Evolutionary conservation across 2,329 filamentous ascomycete species (phyloP).

Genomic region (Colletotrichum somersetense): DNA sequence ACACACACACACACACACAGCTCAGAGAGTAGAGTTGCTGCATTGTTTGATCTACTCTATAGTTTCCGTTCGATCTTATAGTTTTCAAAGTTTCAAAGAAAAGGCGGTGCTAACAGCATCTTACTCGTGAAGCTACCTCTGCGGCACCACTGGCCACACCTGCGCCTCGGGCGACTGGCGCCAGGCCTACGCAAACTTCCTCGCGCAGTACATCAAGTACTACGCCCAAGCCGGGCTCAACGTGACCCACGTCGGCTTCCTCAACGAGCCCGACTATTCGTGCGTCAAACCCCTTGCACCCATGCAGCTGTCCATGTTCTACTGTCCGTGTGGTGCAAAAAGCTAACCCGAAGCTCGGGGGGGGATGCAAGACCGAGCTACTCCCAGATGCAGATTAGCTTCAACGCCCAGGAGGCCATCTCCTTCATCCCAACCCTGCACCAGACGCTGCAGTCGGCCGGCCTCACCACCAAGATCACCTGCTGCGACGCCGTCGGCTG

Average conservation of each 20-base stretch:
- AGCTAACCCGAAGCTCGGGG: slow-evolving; percentile 17
- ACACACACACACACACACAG: too few relatives aligned
- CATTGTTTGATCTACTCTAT: not conserved
- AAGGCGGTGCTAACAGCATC: not conserved
- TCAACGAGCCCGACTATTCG: slow-evolving; percentile 42
- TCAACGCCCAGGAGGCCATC: slow-evolving; percentile 46
- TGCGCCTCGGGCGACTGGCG: slow-evolving; percentile 60
- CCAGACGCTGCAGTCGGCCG: slow-evolving; percentile 19
- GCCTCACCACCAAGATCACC: slow-evolving; percentile 44
- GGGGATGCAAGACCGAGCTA: slow-evolving; percentile 48
- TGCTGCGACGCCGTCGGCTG: slow-evolving; percentile 58
- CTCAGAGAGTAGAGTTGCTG: not conserved
- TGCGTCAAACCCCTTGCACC: not conserved
- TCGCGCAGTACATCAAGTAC: slow-evolving; percentile 61
- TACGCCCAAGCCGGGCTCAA: slow-evolving; percentile 59
- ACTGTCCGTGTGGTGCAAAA: not conserved
- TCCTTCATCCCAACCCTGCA: slow-evolving; percentile 40
- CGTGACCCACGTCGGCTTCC: slow-evolving; percentile 52
- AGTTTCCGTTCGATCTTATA: not conserved
- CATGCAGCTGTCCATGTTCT: not conserved
- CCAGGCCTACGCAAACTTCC: slow-evolving; percentile 62
- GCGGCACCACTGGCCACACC: slow-evolving; percentile 54
- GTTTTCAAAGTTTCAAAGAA: not conserved
- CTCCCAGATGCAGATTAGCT: slow-evolving; percentile 52
- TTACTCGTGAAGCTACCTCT: slow-evolving; percentile 48